Percentiles rank a stretch among this genome's conserved stretches.
Conservation (phyloP, 306 rosid genomes). For the Ceratonia siliqua region DNA sequence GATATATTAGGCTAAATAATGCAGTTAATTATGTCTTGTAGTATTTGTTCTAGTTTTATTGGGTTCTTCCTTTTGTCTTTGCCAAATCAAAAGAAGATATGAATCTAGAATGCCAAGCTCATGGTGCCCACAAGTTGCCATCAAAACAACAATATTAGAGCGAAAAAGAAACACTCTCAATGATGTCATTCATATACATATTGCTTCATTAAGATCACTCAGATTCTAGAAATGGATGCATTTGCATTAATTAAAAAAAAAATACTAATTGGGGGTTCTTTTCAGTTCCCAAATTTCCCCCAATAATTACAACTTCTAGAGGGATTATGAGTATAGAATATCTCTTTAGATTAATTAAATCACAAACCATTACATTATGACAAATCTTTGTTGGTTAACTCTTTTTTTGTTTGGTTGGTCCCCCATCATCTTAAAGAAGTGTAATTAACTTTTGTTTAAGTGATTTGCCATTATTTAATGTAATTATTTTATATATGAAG, state of each 20-base stretch:
- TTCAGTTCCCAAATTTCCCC: not conserved
- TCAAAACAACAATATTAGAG: not conserved
- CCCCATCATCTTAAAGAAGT: too few relatives aligned
- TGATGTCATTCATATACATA: not conserved
- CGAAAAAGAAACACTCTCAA: conserved; percentile 5
- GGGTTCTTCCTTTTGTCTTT: conserved; percentile 27
- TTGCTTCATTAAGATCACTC: not conserved
- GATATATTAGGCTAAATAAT: not conserved
- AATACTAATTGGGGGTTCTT: not conserved
- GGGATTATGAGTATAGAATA: not conserved
- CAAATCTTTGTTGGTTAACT: too few relatives aligned
- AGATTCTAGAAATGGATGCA: not conserved
- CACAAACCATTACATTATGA: too few relatives aligned
- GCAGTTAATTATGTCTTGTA: conserved; percentile 1
- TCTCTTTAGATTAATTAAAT: not conserved
- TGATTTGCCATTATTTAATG: too few relatives aligned
- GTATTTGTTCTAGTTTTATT: conserved; percentile 10
- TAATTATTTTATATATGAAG: too few relatives aligned
- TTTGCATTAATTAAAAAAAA: not conserved
- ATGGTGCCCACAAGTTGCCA: conserved; percentile 29
- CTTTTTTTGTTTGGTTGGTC: too few relatives aligned
- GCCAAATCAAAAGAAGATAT: conserved; percentile 17
- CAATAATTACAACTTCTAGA: not conserved
- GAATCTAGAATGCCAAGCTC: not conserved
- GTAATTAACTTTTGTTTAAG: too few relatives aligned